phyloP scores from a whole-genome alignment of 2,329 filamentous ascomycete genomes.

The Fusarium kyushuense region DNA sequence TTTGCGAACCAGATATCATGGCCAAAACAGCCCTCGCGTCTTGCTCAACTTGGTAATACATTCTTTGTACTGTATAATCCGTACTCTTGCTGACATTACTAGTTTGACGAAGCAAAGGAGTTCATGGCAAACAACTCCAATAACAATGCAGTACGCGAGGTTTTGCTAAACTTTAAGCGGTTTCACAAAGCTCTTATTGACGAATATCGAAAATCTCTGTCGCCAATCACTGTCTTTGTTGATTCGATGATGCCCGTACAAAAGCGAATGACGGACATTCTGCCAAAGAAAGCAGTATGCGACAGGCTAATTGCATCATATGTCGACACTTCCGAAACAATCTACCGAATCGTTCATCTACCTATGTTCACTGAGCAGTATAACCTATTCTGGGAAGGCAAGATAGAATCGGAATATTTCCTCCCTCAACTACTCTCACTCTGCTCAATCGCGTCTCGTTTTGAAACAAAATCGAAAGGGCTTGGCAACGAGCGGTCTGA shows the following conservation, averaged over 20 bases:
- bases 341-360: slow-evolving; percentile 66
- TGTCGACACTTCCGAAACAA: slow-evolving; percentile 63
- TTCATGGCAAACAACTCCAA: slow-evolving; percentile 60
- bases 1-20: slow-evolving; percentile 63
- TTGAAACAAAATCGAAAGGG: slow-evolving; percentile 63
- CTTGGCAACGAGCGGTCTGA: slow-evolving; percentile 64
- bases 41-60: slow-evolving; percentile 65
- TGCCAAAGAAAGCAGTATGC: slow-evolving; percentile 64
- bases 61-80: background rate
- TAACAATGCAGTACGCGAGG: slow-evolving; percentile 56
- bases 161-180: slow-evolving; percentile 60
- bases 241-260: slow-evolving; percentile 69
- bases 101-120: slow-evolving; percentile 67
- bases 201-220: slow-evolving; percentile 60
- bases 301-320: slow-evolving; percentile 64
- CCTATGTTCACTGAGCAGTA: slow-evolving; percentile 65
- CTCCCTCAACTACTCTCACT: slow-evolving; percentile 66
- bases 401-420: slow-evolving; percentile 61
- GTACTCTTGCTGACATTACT: slow-evolving; percentile 22
- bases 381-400: slow-evolving; percentile 64
- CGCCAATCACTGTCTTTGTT: slow-evolving; percentile 67
- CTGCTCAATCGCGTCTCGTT: slow-evolving; percentile 66
- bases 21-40: slow-evolving; percentile 65
- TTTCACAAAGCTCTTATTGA: slow-evolving; percentile 63
- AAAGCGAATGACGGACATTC: slow-evolving; percentile 68